Percentiles rank a stretch among this genome's conserved stretches.
Conservation (phyloP, 345 rosid genomes). For the Salix brachista region DNA sequence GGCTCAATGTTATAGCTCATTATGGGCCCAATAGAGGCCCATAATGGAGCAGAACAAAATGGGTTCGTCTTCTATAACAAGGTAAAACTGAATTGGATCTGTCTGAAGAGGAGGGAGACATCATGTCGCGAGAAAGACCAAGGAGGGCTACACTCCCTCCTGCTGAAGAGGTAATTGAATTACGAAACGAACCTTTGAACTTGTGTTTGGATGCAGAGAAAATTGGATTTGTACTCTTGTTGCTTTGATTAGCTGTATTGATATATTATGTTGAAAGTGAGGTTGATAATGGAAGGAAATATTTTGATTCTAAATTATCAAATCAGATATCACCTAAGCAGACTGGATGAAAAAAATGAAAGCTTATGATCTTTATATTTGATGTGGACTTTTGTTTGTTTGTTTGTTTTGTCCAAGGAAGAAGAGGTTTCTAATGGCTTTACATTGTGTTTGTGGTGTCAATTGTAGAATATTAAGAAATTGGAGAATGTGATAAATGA, state of each 20-base stretch:
- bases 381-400: neutral
- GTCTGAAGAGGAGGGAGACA: neutral
- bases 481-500: conserved; percentile 63
- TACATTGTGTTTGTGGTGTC: neutral
- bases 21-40: neutral
- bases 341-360: neutral
- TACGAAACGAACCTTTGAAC: neutral
- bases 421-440: neutral
- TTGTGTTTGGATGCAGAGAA: conserved; percentile 13
- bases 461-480: conserved; percentile 70
- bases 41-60: neutral
- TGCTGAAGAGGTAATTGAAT: conserved; percentile 58
- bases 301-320: neutral
- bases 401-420: neutral
- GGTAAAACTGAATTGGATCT: neutral
- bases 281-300: neutral
- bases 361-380: neutral
- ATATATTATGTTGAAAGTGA: neutral
- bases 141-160: conserved; percentile 60
- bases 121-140: conserved; percentile 49
- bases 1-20: neutral
- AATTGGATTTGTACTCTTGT: neutral
- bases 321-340: neutral
- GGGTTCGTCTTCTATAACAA: neutral
- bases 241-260: neutral